Evolutionary conservation across 352 stramenopile species (phyloP).

Genomic region (Globisporangium megalacanthum): DNA sequence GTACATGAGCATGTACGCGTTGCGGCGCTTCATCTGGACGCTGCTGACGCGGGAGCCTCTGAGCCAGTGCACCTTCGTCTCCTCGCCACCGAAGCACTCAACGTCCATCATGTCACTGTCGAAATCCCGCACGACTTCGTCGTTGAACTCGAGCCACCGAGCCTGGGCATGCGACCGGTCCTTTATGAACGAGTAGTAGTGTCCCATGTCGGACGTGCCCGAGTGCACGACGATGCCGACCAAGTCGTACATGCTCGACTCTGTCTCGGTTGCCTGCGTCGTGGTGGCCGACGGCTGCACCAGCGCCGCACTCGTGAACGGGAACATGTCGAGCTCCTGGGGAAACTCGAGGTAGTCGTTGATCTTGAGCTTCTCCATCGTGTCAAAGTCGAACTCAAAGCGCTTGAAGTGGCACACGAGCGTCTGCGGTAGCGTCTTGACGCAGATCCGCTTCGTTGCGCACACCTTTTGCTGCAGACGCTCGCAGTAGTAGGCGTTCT

Average conservation of each 20-base stretch:
- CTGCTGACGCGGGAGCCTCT: slow-evolving; percentile 17
- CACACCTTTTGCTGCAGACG: slow-evolving; percentile 60
- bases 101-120: slow-evolving; percentile 61
- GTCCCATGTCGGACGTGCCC: slow-evolving; percentile 87
- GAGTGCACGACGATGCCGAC: slow-evolving; percentile 91
- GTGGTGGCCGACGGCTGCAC: background rate
- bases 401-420: slow-evolving; percentile 84
- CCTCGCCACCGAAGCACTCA: slow-evolving; percentile 90
- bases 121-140: slow-evolving; percentile 84
- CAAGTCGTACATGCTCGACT: slow-evolving; percentile 75
- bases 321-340: slow-evolving; percentile 84
- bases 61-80: slow-evolving; percentile 61
- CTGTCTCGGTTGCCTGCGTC: too few relatives aligned
- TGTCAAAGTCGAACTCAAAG: slow-evolving; percentile 89
- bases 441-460: slow-evolving; percentile 77
- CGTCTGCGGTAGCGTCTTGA: slow-evolving; percentile 71
- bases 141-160: slow-evolving; percentile 91
- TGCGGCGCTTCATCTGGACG: slow-evolving; percentile 60
- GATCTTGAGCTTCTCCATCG: slow-evolving; percentile 87
- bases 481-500: slow-evolving; percentile 81
- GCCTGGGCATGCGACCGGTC: slow-evolving; percentile 37
- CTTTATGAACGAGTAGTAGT: slow-evolving; percentile 95
- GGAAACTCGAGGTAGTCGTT: slow-evolving; percentile 85
- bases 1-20: slow-evolving; percentile 80
- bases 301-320: slow-evolving; percentile 80